Conservation (phyloP, 176 grass and related monocot species). For the Lolium multiflorum region DNA sequence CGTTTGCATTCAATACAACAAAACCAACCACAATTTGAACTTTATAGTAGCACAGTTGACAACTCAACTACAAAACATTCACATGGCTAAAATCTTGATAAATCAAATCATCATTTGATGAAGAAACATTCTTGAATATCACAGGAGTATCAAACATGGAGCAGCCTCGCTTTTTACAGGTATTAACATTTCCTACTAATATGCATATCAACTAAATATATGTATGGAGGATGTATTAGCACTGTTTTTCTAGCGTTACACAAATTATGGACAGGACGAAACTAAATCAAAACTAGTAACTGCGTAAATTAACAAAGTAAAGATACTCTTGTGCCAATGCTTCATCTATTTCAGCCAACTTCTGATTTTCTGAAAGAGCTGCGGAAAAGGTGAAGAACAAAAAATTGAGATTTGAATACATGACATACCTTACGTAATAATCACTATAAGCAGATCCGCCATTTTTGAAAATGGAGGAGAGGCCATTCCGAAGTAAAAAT, state of each 20-base stretch:
- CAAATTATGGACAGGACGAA: slow-evolving; percentile 4
- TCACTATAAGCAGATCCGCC: slow-evolving; percentile 73
- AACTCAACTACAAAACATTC: background rate
- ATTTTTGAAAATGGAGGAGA: slow-evolving; percentile 83
- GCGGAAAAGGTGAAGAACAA: background rate
- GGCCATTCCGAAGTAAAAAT: slow-evolving; percentile 2
- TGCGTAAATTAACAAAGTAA: background rate
- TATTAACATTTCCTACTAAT: background rate
- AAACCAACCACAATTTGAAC: slow-evolving; percentile 6
- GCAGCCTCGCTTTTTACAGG: background rate
- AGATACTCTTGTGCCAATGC: background rate
- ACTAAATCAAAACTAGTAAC: slow-evolving; percentile 8
- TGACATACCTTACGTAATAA: slow-evolving; percentile 83
- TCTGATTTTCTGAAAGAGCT: slow-evolving; percentile 3
- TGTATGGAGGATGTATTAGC: slow-evolving; percentile 3
- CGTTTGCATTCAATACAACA: slow-evolving; percentile 24
- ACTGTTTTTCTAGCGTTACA: background rate
- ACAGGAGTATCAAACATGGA: background rate
- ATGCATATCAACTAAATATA: background rate
- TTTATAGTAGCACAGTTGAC: background rate
- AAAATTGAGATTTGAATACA: slow-evolving; percentile 13
- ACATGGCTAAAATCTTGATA: background rate
- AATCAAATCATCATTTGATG: slow-evolving; percentile 23
- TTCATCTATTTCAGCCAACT: slow-evolving; percentile 10
- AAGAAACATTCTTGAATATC: slow-evolving; percentile 1